Evolutionary conservation across 768 basidiomycete genomes (phyloP).

Genomic region (Guyanaporus albipodus): DNA sequence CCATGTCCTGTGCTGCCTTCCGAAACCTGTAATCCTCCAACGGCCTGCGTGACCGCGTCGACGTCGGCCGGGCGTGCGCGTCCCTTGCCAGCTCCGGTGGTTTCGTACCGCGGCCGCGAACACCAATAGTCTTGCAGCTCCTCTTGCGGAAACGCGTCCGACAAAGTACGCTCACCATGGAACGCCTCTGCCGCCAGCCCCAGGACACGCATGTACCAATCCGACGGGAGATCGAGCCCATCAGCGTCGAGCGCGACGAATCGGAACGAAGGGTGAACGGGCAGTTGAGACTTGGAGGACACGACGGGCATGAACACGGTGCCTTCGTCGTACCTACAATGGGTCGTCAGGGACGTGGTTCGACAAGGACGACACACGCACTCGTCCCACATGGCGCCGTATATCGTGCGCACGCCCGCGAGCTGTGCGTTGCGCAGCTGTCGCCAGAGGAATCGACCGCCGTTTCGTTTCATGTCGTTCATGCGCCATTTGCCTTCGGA

Average conservation of each 20-base stretch:
- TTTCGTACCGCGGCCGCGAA: constrained; percentile 54
- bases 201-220: constrained; percentile 84
- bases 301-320: constrained; percentile 79
- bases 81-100: constrained; percentile 10
- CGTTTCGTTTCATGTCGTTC: constrained; percentile 68
- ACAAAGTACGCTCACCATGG: constrained; percentile 57
- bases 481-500: constrained; percentile 67
- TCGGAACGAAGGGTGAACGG: constrained; percentile 51
- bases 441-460: constrained; percentile 76
- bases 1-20: constrained; percentile 4
- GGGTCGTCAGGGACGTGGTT: not conserved
- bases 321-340: constrained; percentile 73
- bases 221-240: constrained; percentile 70
- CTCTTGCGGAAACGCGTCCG: constrained; percentile 62
- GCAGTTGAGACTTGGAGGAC: constrained; percentile 52
- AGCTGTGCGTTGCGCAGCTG: constrained; percentile 68
- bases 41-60: constrained; percentile 25
- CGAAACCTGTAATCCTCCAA: constrained; percentile 43
- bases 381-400: constrained; percentile 91
- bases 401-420: constrained; percentile 60
- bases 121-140: constrained; percentile 76
- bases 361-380: constrained; percentile 21
- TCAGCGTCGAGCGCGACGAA: constrained; percentile 77
- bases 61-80: constrained; percentile 30
- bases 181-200: constrained; percentile 69